Percentiles rank a stretch among this genome's conserved stretches.
Evolutionary conservation across 2,329 filamentous ascomycete genomes (phyloP).

Genomic region (Penicillium paneum): DNA sequence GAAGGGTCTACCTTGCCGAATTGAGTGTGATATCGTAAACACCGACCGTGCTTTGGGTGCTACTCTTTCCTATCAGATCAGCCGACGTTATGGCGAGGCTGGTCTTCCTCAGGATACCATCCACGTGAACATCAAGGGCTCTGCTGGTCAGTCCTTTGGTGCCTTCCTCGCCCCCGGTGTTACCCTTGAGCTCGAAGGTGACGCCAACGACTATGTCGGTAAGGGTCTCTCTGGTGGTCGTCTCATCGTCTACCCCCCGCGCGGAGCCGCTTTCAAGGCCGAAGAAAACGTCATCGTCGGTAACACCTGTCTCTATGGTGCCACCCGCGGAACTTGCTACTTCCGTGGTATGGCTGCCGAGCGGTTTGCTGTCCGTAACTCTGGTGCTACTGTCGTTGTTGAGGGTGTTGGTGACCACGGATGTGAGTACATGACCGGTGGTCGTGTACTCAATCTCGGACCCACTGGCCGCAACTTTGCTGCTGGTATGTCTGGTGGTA

Average conservation of each 20-base stretch:
- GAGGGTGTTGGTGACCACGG: conserved; percentile 95
- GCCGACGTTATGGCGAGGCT: conserved; percentile 83
- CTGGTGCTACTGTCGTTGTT: conserved; percentile 90
- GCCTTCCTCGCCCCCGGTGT: conserved; percentile 91
- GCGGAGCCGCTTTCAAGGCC: conserved; percentile 86
- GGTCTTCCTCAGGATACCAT: conserved; percentile 90
- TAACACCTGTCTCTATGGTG: conserved; percentile 93
- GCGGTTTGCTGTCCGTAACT: conserved; percentile 95
- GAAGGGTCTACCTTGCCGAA: conserved; percentile 86
- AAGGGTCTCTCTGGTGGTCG: conserved; percentile 93
- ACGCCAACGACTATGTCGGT: conserved; percentile 94
- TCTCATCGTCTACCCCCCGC: conserved; percentile 88
- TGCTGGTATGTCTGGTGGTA: conserved; percentile 97
- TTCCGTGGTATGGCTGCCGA: conserved; percentile 96
- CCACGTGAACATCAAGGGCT: conserved; percentile 94
- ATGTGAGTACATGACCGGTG: conserved; percentile 99
- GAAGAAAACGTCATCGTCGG: conserved; percentile 94
- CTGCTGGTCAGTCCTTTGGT: conserved; percentile 93
- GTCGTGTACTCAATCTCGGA: conserved; percentile 81
- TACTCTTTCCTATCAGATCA: conserved; percentile 93
- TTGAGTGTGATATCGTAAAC: conserved; percentile 95
- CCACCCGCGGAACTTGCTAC: conserved; percentile 85
- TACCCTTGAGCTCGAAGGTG: conserved; percentile 91
- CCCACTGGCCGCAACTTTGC: conserved; percentile 94
- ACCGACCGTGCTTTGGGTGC: conserved; percentile 92